Conservation (phyloP, 2,329 filamentous ascomycete genomes). For the Myriosclerotinia curreyana region DNA sequence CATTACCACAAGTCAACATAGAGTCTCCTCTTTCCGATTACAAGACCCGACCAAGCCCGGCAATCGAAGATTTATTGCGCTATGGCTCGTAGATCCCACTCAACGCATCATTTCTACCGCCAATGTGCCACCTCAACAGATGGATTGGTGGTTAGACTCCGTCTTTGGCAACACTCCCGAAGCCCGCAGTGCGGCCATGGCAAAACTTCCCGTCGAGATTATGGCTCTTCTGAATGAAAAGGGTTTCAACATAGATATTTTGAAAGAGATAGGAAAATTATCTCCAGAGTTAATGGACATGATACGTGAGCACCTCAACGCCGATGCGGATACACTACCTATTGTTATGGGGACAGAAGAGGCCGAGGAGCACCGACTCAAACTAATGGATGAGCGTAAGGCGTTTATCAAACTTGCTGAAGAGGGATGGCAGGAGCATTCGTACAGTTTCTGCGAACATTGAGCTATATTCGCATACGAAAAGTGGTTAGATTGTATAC, state of each 20-base stretch:
- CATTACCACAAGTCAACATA: slow-evolving; percentile 44
- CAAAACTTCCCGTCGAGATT: slow-evolving; percentile 18
- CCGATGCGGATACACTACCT: slow-evolving; percentile 26
- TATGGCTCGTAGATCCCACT: slow-evolving; percentile 59
- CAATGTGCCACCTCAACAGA: slow-evolving; percentile 51
- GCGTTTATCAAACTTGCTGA: slow-evolving; percentile 17
- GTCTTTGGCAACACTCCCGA: background rate
- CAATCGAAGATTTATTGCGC: slow-evolving; percentile 54
- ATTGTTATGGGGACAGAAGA: slow-evolving; percentile 39
- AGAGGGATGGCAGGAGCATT: background rate
- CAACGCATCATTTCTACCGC: slow-evolving; percentile 50
- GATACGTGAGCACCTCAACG: slow-evolving; percentile 25
- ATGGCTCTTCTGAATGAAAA: slow-evolving; percentile 20
- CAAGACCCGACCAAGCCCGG: slow-evolving; percentile 50
- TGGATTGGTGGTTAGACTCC: slow-evolving; percentile 44
- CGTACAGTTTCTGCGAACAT: slow-evolving; percentile 4
- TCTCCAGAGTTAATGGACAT: slow-evolving; percentile 24
- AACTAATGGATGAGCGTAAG: slow-evolving; percentile 44
- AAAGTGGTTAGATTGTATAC: no score
- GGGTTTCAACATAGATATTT: background rate
- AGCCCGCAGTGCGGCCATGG: background rate
- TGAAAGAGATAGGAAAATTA: slow-evolving; percentile 26
- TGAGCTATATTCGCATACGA: background rate
- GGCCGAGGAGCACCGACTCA: slow-evolving; percentile 41
- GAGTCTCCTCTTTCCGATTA: slow-evolving; percentile 50